phyloP scores from a whole-genome alignment of 2,329 filamentous ascomycete genomes.

The Curvularia sp. region DNA sequence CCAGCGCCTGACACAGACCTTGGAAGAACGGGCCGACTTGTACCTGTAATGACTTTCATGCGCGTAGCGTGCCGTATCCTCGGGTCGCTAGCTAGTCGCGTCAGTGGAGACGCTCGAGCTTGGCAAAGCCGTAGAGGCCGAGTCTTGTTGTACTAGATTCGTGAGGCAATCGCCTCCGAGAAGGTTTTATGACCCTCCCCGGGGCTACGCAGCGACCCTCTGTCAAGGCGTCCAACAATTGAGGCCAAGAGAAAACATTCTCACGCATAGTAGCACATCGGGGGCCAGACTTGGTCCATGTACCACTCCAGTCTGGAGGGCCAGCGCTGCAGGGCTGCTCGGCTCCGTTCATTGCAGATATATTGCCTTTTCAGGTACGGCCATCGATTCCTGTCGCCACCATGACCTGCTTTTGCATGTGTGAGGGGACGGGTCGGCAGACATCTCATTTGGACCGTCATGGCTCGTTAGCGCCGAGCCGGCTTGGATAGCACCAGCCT shows the following conservation, averaged over 20 bases:
- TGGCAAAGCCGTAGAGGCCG: constrained; percentile 11
- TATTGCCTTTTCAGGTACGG: constrained; percentile 10
- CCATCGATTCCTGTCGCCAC: constrained; percentile 11
- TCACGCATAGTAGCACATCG: constrained; percentile 9
- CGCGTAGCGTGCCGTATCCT: constrained; percentile 18
- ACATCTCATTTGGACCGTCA: constrained; percentile 1
- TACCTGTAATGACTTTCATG: constrained; percentile 17
- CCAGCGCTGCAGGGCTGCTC: constrained; percentile 11
- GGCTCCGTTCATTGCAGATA: constrained; percentile 10
- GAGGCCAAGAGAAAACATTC: neutral
- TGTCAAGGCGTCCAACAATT: constrained; percentile 7
- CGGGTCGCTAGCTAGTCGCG: constrained; percentile 11
- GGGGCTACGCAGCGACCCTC: constrained; percentile 1
- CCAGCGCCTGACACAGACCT: constrained; percentile 21
- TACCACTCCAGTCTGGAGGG: constrained; percentile 8
- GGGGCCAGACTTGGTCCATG: constrained; percentile 6
- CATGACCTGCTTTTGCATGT: constrained; percentile 12
- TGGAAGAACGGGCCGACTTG: constrained; percentile 26
- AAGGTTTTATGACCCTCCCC: constrained; percentile 1
- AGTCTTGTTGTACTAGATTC: constrained; percentile 6
- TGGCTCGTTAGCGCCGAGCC: constrained; percentile 3
- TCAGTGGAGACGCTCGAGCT: constrained; percentile 12
- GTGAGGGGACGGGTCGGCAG: neutral
- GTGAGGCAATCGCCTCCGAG: constrained; percentile 9
- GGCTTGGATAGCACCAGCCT: constrained; percentile 9